These are phyloP conservation scores for Solanum aculeatissimum DNA, from an alignment of 305 asterid species.

Conservation along the genomic window DNA sequence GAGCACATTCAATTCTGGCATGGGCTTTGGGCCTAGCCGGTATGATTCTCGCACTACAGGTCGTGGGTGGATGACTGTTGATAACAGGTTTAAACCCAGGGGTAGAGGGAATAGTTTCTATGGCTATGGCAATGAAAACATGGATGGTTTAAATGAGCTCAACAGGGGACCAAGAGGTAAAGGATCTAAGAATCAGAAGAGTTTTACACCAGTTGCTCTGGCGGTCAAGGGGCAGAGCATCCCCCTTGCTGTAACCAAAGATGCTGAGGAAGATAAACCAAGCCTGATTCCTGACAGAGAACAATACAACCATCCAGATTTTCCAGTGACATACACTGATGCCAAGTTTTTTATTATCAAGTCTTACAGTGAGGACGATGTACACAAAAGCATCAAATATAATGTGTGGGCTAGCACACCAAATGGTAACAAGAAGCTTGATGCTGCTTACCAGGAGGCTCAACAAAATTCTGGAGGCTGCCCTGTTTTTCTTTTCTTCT, in stretches of 20 bases:
- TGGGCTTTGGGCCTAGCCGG: slow-evolving; percentile 41
- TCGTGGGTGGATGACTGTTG: slow-evolving; percentile 48
- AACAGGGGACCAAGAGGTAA: slow-evolving; percentile 66
- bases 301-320: slow-evolving; percentile 42
- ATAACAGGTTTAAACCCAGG: slow-evolving; percentile 50
- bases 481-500: slow-evolving; percentile 62
- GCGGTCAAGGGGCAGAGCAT: slow-evolving; percentile 46
- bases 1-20: slow-evolving; percentile 37
- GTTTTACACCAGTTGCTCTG: slow-evolving; percentile 32
- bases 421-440: slow-evolving; percentile 64
- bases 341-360: slow-evolving; percentile 61
- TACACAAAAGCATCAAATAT: slow-evolving; percentile 69
- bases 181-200: slow-evolving; percentile 33
- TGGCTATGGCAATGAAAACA: slow-evolving; percentile 31
- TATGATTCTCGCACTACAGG: slow-evolving; percentile 33
- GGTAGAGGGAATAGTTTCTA: slow-evolving; percentile 48
- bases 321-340: slow-evolving; percentile 27
- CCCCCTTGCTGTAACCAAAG: slow-evolving; percentile 22
- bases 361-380: slow-evolving; percentile 75
- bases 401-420: slow-evolving; percentile 76
- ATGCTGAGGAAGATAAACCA: slow-evolving; percentile 22
- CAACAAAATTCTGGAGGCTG: slow-evolving; percentile 37
- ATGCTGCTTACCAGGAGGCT: slow-evolving; percentile 47
- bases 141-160: slow-evolving; percentile 60
- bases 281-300: slow-evolving; percentile 34